Evolutionary conservation across 305 asterid genomes (phyloP), one percentile per base, ranked within the genome.

Genomic region (Caryopteris hybrid): DNA sequence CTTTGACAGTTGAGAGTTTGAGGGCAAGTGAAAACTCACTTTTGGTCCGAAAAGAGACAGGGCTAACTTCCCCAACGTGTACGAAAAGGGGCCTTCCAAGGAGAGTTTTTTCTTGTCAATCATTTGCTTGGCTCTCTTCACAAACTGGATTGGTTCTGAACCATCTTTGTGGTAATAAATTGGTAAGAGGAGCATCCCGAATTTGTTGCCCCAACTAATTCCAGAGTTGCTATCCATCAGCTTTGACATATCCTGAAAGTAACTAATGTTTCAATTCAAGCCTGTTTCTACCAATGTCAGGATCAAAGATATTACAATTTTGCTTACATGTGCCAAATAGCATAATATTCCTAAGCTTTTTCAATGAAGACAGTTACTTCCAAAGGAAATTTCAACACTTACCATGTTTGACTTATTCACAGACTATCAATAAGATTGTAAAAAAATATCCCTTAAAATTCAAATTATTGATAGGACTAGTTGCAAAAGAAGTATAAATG

Each of bases 101-200:
- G 97, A 91, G 2, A 82, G 85, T 76, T 91, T 91, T 75, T 91
- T 91, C 83, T 77, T 82, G 82, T 87, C 96, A 16, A 86, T 81
- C 93, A 87, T 85, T 4, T 70, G 41, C 65, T 91, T 88, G 21
- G 95, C 85, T 72, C 86, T 79, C 81, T 64, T 81, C 2, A 91
- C 86, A 73, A 68, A 87, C 63, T 81, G 67, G 47, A 91, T 74
- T 16, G 87, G 86, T 76, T 88, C 78, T 0, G 75, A 67, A 31
- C 58, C 74, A 6, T 58, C 66, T 38, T 38, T 74, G 23, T 80
- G 78, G 60, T 85, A 88, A 42, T 74, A 76, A 72, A 85, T 61
- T 8, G 98, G 98, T 16, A 91, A 48, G 0, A 91, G 83, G 20
- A 91, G 10, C 76, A 84, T 78, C 3, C 98, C 95, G 25, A 91